Evolutionary conservation across 2,329 filamentous ascomycete species (phyloP).

Genomic region (Aspergillus sclerotialis): DNA sequence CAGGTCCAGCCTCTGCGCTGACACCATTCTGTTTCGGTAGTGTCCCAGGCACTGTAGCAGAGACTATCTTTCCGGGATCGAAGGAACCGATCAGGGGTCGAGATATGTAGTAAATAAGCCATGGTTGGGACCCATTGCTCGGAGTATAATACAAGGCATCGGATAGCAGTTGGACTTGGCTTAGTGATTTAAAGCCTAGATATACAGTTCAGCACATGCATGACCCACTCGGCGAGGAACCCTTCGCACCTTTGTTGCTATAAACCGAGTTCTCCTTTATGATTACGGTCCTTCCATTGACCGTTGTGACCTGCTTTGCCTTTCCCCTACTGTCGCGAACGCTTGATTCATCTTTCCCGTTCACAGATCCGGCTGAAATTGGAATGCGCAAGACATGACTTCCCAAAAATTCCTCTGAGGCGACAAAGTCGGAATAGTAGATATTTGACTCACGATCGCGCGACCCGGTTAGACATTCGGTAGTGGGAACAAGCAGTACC

Average conservation of each 20-base stretch:
- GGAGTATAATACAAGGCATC: conserved; percentile 87
- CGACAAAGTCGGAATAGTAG: conserved; percentile 70
- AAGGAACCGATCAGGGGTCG: conserved; percentile 76
- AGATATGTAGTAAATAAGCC: conserved; percentile 95
- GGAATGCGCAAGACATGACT: conserved; percentile 94
- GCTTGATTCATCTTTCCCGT: conserved; percentile 52
- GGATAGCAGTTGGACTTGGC: conserved; percentile 77
- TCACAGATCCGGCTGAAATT: conserved; percentile 40
- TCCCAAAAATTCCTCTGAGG: conserved; percentile 87
- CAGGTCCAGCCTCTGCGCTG: conserved; percentile 16
- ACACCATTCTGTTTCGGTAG: conserved; percentile 20
- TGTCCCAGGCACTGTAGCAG: conserved; percentile 51
- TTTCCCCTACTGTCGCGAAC: conserved; percentile 84
- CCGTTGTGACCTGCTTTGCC: conserved; percentile 85
- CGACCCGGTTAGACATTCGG: conserved; percentile 80
- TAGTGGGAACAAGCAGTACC: conserved; percentile 87
- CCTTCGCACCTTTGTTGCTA: conserved; percentile 80
- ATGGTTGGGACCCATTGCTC: conserved; percentile 80
- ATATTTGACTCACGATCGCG: conserved; percentile 80
- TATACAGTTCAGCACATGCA: conserved; percentile 9
- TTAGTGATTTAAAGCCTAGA: conserved; percentile 80
- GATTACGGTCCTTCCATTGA: conserved; percentile 88
- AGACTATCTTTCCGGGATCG: conserved; percentile 66
- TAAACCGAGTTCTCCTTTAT: conserved; percentile 90
- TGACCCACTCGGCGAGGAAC: conserved; percentile 1